Percentiles rank a stretch among this genome's conserved stretches.
Evolutionary conservation across 495 filamentous ascomycete genomes (phyloP).

Genomic region (Penicillium ucsense): DNA sequence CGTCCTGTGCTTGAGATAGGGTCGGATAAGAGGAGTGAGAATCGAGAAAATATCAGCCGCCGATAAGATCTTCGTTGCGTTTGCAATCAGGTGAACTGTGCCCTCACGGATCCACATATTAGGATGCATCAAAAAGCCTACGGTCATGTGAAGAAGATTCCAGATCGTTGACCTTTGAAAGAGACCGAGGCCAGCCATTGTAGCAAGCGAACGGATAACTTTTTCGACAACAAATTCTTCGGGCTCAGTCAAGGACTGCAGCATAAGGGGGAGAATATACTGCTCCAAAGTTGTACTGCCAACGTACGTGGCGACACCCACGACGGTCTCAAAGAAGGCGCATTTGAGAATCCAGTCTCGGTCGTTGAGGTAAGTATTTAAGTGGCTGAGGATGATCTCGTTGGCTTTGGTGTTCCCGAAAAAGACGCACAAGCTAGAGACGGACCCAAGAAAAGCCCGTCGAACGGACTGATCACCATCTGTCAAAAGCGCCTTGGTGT

Average conservation of each 20-base stretch:
- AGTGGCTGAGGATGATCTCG: constrained; percentile 86
- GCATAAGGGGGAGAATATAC: constrained; percentile 92
- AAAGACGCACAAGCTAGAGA: constrained; percentile 87
- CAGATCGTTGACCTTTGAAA: constrained; percentile 76
- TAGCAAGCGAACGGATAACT: constrained; percentile 79
- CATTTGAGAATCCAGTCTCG: constrained; percentile 94
- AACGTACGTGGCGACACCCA: constrained; percentile 84
- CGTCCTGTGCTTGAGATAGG: constrained; percentile 67
- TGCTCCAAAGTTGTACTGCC: constrained; percentile 84
- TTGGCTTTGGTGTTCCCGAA: constrained; percentile 84
- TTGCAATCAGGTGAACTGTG: constrained; percentile 69
- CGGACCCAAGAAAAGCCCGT: constrained; percentile 86
- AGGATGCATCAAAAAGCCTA: constrained; percentile 82
- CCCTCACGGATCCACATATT: constrained; percentile 93
- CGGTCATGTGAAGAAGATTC: constrained; percentile 74
- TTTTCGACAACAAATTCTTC: constrained; percentile 94
- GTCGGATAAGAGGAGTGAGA: constrained; percentile 64
- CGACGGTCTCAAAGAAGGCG: constrained; percentile 91
- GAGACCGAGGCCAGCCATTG: constrained; percentile 79
- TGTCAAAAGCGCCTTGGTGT: constrained; percentile 82
- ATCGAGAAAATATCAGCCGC: constrained; percentile 75
- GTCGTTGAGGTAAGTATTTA: constrained; percentile 97
- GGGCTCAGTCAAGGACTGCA: constrained; percentile 89
- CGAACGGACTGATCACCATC: constrained; percentile 83
- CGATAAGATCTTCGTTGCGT: constrained; percentile 67